Base-by-base conservation (phyloP, 495 filamentous ascomycete species). In the Penicillium subrubescens region DNA sequence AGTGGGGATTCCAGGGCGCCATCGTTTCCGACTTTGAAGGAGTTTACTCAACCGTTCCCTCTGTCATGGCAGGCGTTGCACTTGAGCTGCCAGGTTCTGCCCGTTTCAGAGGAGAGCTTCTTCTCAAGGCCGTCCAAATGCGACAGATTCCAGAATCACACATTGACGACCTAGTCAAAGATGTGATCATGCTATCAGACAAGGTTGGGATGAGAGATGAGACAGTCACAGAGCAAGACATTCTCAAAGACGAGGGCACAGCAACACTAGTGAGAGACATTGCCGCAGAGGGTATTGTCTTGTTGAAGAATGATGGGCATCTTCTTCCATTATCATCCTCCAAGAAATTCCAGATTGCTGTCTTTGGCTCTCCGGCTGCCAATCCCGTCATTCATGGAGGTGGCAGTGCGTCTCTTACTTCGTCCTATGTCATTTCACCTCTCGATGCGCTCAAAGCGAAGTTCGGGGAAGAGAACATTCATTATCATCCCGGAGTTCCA, bases 401-500 rank as follows among this genome's bases (percentile, higher is more conserved):
- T 12, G 35, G 35, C 35, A 39, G 35, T 15, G 35, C 35, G 0
- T 39, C 35, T 4, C 35, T 39, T 39, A 39, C 5, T 39, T 39
- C 35, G 35, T 39, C 35, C 11, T 39, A 39, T 15, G 35, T 44
- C 10, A 25, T 62, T n/a, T 33, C 50, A 8, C 60, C 60, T 35
- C 35, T 62, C 17, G 51, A 62, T 19, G 60, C 60, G 15, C 50
- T 55, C 31, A 25, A 56, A 37, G 14, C 11, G 0, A 62, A 55
- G 44, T 55, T 55, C 10, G 37, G 50, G 3, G 29, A 37, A 19
- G 50, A 31, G 8, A 37, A 54, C 31, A 41, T 61, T 27, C 46
- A 6, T 14, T 53, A 61, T 33, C 48, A 61, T n/a, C 50, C 51
- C 10, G 60, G 60, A 19, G 61, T 63, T 19, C 54, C 54, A 27